Evolutionary conservation across 2,329 filamentous ascomycete genomes (phyloP), one percentile per base, ranked within the genome.

Genomic region (Penicillium italicum): DNA sequence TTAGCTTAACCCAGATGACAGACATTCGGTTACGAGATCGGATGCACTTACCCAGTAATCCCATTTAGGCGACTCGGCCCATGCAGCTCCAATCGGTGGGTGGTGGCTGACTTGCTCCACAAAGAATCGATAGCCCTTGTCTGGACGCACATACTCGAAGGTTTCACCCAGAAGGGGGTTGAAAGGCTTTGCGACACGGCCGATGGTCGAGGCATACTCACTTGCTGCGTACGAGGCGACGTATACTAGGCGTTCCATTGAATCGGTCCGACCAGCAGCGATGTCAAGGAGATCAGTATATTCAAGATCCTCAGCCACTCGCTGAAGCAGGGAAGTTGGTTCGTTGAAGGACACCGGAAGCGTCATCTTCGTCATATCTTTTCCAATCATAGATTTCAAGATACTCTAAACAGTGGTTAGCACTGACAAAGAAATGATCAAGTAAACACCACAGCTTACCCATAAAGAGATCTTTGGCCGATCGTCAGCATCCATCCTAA

Each of bases 351-450:
- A 96, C 2, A 99, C 94, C 0, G 94, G 94, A 20, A 99, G 79
- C 0, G 94, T 97, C 93, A 99, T 99, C 79, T 95, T 97, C 36
- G 94, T 97, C 94, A 99, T 97, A 70, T 99, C 94, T 73, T 99
- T 97, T 61, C 94, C 94, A 74, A 99, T 96, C 94, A 99, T 97
- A 22, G 93, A 97, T 78, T 97, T 99, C 61, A 99, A 79, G 65
- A 99, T 97, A 63, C 89, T 88, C 92, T 97, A 62, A 37, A 47
- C 10, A 50, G 16, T 14, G 38, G 50, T 63, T 33, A 61, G 46
- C 33, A n/a, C 31, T 40, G 33, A 31, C 24, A 28, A 24, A 45
- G 30, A 45, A 34, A 33, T 7, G 4, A 50, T 11, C n/a, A n/a
- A 31, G 11, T 24, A 38, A 22, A 42, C 11, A 18, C 9, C 28